phyloP scores from a whole-genome alignment of 139 green algal species.

The Chlorokybus atmophyticus region DNA sequence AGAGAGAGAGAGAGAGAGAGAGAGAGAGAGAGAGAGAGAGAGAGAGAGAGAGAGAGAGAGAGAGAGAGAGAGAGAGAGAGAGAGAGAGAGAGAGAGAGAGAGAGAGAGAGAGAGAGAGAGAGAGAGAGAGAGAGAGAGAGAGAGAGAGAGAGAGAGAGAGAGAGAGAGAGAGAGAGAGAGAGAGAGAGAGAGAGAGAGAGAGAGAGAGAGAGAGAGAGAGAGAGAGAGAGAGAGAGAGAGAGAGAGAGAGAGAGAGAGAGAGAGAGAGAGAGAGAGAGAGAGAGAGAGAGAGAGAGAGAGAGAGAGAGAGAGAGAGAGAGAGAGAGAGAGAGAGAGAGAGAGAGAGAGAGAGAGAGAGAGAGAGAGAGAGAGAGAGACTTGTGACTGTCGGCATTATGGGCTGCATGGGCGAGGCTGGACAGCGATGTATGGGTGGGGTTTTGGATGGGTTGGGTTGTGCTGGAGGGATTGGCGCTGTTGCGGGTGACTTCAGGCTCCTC shows the following conservation, averaged over 20 bases:
- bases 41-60: background rate
- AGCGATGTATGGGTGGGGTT: no score
- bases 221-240: background rate
- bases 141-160: background rate
- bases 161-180: background rate
- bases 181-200: background rate
- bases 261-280: conserved; percentile 3
- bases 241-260: conserved; percentile 3
- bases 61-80: background rate
- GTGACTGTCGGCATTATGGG: no score
- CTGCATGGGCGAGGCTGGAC: no score
- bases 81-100: background rate
- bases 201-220: background rate
- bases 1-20: background rate
- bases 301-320: conserved; percentile 3
- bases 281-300: conserved; percentile 3
- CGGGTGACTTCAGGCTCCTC: no score
- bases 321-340: conserved; percentile 3
- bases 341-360: conserved; percentile 3
- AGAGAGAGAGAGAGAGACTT: conserved; percentile 2
- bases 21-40: background rate
- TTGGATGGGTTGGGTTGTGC: no score
- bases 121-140: background rate
- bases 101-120: background rate
- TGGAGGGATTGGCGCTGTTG: no score